Percentiles rank a stretch among this genome's conserved stretches.
These are phyloP conservation scores for Neonectria coccinea DNA, from an alignment of 2,329 filamentous ascomycete genomes.

Conservation along the genomic window DNA sequence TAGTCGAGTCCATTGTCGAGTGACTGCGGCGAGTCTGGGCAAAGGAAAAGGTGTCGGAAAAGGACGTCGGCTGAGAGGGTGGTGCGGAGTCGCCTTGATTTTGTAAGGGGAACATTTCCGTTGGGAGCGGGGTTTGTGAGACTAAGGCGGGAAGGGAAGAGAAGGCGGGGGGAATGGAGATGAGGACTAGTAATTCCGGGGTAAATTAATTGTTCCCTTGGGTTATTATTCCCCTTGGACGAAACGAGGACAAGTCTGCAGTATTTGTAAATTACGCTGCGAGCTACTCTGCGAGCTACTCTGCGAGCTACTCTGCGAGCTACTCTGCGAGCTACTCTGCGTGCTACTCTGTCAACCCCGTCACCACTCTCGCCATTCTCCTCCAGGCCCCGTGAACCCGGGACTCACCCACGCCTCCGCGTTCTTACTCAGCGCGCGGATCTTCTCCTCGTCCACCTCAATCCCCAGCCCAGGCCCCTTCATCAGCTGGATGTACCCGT, in stretches of 20 bases:
- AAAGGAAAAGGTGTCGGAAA: conserved; percentile 11
- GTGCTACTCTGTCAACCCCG: too few relatives aligned
- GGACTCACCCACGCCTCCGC: conserved; percentile 69
- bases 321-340: too few relatives aligned
- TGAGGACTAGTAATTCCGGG: background rate
- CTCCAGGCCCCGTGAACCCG: conserved; percentile 24
- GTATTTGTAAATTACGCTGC: background rate
- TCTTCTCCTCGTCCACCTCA: conserved; percentile 76
- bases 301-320: too few relatives aligned
- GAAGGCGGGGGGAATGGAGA: background rate
- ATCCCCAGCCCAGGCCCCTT: conserved; percentile 74
- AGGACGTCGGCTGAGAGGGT: conserved; percentile 5
- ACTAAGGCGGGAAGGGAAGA: too few relatives aligned
- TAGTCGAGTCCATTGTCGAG: background rate
- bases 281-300: too few relatives aligned
- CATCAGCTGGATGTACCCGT: conserved; percentile 72
- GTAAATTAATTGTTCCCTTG: background rate
- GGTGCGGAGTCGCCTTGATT: conserved; percentile 5
- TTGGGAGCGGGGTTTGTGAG: conserved; percentile 7
- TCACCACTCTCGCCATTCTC: conserved; percentile 30
- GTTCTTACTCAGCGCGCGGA: conserved; percentile 68
- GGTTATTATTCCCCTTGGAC: background rate
- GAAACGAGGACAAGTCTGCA: too few relatives aligned
- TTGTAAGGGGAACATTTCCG: conserved; percentile 18
- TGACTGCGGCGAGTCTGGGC: background rate